Base-by-base conservation (phyloP, 768 basidiomycete genomes). In the Rhodotorula diobovata region DNA sequence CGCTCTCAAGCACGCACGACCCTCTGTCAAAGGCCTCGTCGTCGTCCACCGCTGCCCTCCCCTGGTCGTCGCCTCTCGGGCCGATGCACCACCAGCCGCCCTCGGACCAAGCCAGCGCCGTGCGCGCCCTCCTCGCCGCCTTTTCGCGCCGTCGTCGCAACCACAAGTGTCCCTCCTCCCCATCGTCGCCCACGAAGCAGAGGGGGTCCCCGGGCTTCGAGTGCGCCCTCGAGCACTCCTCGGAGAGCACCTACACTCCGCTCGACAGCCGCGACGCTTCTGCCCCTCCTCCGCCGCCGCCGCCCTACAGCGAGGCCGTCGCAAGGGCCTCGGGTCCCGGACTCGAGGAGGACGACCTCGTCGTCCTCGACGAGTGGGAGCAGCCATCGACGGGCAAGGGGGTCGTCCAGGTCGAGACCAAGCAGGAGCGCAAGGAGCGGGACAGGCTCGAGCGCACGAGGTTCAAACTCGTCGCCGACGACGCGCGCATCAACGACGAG, bases 181-280 rank as follows among this genome's bases (percentile, higher is more conserved):
- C 25, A 11, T 34, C 20, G 34, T 21, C 34, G 18, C 23, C 34
- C 20, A 34, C 20, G 20, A 34, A 35, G 54, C 9, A 35, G 20
- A 32, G 54, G 34, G 9, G 14, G 41, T 18, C 30, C 32, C 54
- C 54, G 34, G 9, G 20, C 2, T 37, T 57, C 56, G 56, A 37
- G 3, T 57, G 56, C 56, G 7, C 37, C 56, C 7, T 57, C 37
- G 35, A 39, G 56, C 37, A 25, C 12, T 39, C 35, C 25, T 39
- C 37, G 7, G 5, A 20, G 15, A 35, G 23, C 37, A 57, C 56
- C 7, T 53, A 53, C 51, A 53, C 51, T 16, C n/a, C n/a, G n/a
- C 11, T 15, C 8, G n/a, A 4, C 4, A 12, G 6, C 11, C 20
- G 4, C 4, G 51, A n/a, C 3, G 28, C n/a, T 11, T 3, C n/a